Conservation (phyloP, 2,329 filamentous ascomycete genomes). For the Monilinia fructicola region DNA sequence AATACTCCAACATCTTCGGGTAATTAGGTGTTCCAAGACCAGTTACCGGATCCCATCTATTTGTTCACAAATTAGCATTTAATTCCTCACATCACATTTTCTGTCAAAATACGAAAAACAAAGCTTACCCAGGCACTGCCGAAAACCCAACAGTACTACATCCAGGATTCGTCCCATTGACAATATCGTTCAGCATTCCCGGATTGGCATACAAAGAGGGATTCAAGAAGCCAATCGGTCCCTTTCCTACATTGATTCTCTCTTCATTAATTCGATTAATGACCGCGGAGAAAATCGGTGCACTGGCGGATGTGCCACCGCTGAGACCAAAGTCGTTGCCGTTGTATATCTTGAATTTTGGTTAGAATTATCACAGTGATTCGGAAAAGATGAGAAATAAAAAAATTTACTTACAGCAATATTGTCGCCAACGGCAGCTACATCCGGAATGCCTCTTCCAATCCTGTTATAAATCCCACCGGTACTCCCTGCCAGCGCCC, state of each 20-base stretch:
- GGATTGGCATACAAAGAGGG: conserved; percentile 51
- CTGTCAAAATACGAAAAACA: neutral
- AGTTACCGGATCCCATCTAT: conserved; percentile 39
- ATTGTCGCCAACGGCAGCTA: conserved; percentile 39
- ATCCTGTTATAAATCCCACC: conserved; percentile 30
- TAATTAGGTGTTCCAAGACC: conserved; percentile 39
- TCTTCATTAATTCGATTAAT: conserved; percentile 54
- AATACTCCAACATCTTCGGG: conserved; percentile 34
- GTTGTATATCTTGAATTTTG: conserved; percentile 21
- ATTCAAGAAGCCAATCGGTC: conserved; percentile 53
- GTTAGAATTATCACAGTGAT: neutral
- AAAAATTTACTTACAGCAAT: conserved; percentile 33
- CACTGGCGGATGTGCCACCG: conserved; percentile 52
- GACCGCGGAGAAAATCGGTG: conserved; percentile 50
- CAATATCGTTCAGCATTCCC: conserved; percentile 39
- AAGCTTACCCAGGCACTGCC: conserved; percentile 34
- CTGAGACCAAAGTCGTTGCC: conserved; percentile 29
- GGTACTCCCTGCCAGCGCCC: conserved; percentile 24
- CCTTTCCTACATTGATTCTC: conserved; percentile 47
- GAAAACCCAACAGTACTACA: conserved; percentile 39
- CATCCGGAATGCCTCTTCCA: conserved; percentile 46
- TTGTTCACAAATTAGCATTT: conserved; percentile 16
- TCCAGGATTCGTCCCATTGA: conserved; percentile 37
- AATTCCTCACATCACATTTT: neutral
- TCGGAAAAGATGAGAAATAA: neutral